Percentiles rank a stretch among this genome's conserved stretches.
phyloP scores from a whole-genome alignment of 371 early-diverging fungal species.

The Quaeritorhiza haematococci region DNA sequence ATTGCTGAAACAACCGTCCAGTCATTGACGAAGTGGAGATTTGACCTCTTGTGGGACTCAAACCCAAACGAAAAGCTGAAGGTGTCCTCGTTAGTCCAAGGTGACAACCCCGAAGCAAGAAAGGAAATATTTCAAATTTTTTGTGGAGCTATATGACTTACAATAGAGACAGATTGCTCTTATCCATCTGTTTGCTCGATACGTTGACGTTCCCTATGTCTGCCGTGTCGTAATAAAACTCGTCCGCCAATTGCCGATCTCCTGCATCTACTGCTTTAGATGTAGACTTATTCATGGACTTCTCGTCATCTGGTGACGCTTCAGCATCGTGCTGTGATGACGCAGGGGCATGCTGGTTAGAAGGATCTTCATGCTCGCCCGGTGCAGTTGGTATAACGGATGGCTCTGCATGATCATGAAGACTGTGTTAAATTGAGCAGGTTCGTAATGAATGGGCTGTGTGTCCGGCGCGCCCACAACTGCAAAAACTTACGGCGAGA shows the following conservation, averaged over 20 bases:
- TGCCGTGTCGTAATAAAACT: background rate
- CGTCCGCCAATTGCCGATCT: background rate
- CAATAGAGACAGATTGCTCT: background rate
- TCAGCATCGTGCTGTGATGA: too few species aligned
- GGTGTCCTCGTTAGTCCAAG: background rate
- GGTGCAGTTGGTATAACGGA: too few species aligned
- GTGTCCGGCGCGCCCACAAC: too few species aligned
- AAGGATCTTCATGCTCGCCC: too few species aligned
- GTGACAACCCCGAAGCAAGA: too few species aligned
- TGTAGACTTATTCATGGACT: too few species aligned
- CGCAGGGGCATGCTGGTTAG: too few species aligned
- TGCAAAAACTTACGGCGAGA: too few species aligned
- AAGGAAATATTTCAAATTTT: background rate
- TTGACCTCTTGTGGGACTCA: constrained; percentile 38
- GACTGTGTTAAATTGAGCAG: too few species aligned
- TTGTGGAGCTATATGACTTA: background rate
- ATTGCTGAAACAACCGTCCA: constrained; percentile 32
- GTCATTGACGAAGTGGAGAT: constrained; percentile 45
- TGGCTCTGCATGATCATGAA: too few species aligned
- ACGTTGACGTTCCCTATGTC: background rate
- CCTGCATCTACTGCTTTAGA: background rate
- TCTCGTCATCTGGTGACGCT: too few species aligned
- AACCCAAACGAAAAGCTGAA: constrained; percentile 44
- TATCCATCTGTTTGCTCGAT: background rate
- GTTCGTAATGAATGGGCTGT: too few species aligned